Evolutionary conservation across 805 yeast species (phyloP).

Genomic region (Yarrowia sp.): DNA sequence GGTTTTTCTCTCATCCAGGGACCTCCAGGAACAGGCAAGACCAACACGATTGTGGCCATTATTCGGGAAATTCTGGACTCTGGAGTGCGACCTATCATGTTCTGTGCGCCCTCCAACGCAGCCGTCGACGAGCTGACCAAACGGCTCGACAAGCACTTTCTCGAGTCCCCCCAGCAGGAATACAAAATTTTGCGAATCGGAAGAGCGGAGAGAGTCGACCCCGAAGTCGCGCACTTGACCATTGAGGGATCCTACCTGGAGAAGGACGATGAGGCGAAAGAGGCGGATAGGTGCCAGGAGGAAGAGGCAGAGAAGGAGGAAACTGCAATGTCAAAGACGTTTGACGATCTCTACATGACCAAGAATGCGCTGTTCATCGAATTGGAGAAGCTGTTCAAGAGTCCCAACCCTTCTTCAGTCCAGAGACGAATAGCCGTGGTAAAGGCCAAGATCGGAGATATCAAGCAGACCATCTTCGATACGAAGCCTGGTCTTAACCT

Average conservation of each 20-base stretch:
- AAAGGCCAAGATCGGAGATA: no score
- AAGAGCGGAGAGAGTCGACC: not conserved
- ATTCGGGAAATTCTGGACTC: not conserved
- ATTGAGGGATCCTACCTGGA: no score
- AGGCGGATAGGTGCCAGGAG: not conserved
- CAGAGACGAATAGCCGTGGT: no score
- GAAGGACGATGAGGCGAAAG: no score
- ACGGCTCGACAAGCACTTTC: not conserved
- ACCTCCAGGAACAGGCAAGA: slow-evolving; percentile 7
- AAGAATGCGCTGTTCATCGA: no score
- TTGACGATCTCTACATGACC: no score
- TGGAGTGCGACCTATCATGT: not conserved
- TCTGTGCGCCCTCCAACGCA: not conserved
- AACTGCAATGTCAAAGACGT: no score
- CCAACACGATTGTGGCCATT: not conserved
- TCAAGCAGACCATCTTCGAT: no score
- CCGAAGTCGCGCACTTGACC: not conserved
- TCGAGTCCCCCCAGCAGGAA: not conserved
- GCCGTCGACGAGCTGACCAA: slow-evolving; percentile 2
- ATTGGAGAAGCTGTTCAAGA: no score
- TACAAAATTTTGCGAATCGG: not conserved
- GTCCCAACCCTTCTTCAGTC: no score
- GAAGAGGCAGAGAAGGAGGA: not conserved
- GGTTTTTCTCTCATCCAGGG: not conserved
- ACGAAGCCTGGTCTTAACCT: no score